A percentile compares a stretch with the other conserved stretches of the same genome.
Evolutionary conservation across 257 asterid species (phyloP).

Genomic region (Eustoma russellianum): DNA sequence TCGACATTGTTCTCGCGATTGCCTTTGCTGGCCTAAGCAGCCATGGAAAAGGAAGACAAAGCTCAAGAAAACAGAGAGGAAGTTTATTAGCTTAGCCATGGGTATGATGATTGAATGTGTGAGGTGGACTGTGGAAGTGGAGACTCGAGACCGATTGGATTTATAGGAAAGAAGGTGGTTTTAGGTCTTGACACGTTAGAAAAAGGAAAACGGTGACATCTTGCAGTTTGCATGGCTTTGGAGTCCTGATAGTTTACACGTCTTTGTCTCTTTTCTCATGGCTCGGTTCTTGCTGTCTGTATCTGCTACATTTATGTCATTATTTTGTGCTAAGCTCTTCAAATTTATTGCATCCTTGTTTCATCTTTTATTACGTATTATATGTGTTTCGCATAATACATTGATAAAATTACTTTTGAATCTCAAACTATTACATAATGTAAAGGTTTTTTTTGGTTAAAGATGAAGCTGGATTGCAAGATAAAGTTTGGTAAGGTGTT

Average conservation of each 20-base stretch:
- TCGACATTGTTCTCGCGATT: constrained; percentile 35
- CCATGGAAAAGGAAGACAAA: constrained; percentile 24
- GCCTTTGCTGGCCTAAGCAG: constrained; percentile 13
- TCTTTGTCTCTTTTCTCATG: constrained; percentile 4
- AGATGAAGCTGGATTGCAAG: no score
- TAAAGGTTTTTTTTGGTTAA: no score
- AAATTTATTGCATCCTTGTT: neutral
- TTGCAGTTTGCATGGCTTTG: constrained; percentile 45
- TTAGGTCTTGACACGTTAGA: constrained; percentile 26
- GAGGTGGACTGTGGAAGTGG: constrained; percentile 1
- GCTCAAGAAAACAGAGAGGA: constrained; percentile 11
- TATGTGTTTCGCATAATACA: neutral
- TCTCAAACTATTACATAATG: neutral
- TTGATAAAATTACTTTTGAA: neutral
- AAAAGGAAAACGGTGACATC: constrained; percentile 27
- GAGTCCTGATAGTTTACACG: constrained; percentile 26
- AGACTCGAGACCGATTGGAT: constrained; percentile 10
- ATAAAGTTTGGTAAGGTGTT: no score
- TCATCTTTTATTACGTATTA: neutral
- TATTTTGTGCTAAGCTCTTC: neutral
- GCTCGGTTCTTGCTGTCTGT: neutral
- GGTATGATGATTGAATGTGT: neutral
- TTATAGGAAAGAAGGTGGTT: constrained; percentile 18
- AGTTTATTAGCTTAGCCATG: neutral
- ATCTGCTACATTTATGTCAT: neutral